Conservation (phyloP, 306 rosid species). For the Styphnolobium japonicum region DNA sequence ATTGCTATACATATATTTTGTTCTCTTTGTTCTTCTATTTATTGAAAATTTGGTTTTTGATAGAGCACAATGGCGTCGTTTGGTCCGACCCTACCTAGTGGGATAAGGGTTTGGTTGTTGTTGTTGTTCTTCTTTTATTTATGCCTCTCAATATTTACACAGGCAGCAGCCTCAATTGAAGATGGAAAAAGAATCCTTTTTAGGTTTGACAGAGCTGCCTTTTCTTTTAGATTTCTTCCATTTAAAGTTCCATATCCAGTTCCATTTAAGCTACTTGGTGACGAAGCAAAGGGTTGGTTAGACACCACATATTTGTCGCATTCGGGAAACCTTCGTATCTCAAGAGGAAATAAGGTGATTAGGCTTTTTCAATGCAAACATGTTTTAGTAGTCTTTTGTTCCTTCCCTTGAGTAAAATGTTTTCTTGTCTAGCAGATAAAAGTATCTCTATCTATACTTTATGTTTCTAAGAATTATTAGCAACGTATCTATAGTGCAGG, state of each 20-base stretch:
- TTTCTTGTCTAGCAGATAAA: slow-evolving; percentile 4
- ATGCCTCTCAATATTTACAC: slow-evolving; percentile 11
- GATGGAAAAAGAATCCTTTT: slow-evolving; percentile 87
- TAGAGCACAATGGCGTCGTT: neutral
- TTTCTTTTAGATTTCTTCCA: slow-evolving; percentile 79
- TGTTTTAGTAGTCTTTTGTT: slow-evolving; percentile 1
- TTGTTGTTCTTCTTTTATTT: neutral
- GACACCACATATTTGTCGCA: slow-evolving; percentile 87
- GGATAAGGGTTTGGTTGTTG: neutral
- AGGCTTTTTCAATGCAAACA: slow-evolving; percentile 15
- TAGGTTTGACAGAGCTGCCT: slow-evolving; percentile 90
- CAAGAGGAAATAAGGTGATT: slow-evolving; percentile 93
- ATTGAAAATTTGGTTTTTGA: neutral
- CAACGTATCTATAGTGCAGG: slow-evolving; percentile 83
- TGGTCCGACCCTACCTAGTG: neutral
- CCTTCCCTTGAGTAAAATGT: neutral
- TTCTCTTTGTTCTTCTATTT: neutral
- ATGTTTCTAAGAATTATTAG: slow-evolving; percentile 46
- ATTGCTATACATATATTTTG: neutral
- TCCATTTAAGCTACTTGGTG: slow-evolving; percentile 92
- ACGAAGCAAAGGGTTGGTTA: slow-evolving; percentile 98
- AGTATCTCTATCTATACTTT: slow-evolving; percentile 1
- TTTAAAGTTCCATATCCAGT: slow-evolving; percentile 99
- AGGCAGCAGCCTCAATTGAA: slow-evolving; percentile 87
- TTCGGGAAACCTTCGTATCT: slow-evolving; percentile 88